phyloP scores from a whole-genome alignment of 441 rosid species.

The Gossypium schwendimanii region DNA sequence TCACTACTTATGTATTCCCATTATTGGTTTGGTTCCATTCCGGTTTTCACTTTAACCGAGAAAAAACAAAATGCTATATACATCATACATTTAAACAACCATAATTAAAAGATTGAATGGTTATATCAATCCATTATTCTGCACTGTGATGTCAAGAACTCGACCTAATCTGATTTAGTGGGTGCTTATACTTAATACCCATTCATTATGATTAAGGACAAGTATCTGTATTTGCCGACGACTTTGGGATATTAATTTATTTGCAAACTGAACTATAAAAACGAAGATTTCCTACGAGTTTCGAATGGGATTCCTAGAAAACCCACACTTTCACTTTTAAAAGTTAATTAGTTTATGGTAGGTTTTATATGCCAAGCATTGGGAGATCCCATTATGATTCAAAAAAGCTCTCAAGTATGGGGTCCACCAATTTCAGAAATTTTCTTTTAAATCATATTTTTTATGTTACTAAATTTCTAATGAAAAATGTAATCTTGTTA shows the following conservation, averaged over 20 bases:
- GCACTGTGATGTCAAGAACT: neutral
- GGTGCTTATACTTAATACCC: neutral
- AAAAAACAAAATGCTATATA: neutral
- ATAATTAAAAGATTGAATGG: neutral
- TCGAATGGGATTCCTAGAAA: slow-evolving; percentile 12
- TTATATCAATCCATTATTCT: neutral
- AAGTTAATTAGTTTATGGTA: neutral
- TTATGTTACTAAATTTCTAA: neutral
- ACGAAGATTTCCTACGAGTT: slow-evolving; percentile 4
- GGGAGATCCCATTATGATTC: slow-evolving; percentile 35
- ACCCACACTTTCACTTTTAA: neutral
- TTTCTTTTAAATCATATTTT: neutral
- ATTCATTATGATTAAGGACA: neutral
- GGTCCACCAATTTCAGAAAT: slow-evolving; percentile 8
- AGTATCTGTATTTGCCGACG: neutral
- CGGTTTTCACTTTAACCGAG: neutral
- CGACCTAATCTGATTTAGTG: neutral
- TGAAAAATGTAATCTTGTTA: slow-evolving; percentile 17
- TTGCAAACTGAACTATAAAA: neutral
- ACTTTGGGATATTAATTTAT: neutral
- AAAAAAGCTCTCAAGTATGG: slow-evolving; percentile 20
- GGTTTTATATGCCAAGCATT: slow-evolving; percentile 27
- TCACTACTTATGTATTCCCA: neutral
- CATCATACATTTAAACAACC: neutral
- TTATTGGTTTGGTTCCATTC: slow-evolving; percentile 13